A percentile compares a stretch with the other conserved stretches of the same genome.
phyloP scores from a whole-genome alignment of 2,329 filamentous ascomycete species.

The Alternaria triticimaculans region DNA sequence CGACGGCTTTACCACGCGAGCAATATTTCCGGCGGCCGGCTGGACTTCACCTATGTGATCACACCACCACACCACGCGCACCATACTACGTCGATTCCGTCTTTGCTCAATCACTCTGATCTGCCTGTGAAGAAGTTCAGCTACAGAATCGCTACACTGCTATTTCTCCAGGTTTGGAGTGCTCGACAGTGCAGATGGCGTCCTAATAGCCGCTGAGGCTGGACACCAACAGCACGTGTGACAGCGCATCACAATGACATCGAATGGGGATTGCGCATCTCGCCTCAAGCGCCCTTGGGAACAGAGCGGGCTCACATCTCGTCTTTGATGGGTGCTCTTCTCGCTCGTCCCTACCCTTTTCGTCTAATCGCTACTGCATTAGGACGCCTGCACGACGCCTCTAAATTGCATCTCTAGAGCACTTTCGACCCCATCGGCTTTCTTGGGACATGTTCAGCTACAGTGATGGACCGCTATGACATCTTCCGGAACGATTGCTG shows the following conservation, averaged over 20 bases:
- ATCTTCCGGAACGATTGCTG: background rate
- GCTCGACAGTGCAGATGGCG: constrained; percentile 3
- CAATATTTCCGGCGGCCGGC: background rate
- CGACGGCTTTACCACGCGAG: background rate
- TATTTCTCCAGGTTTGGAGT: background rate
- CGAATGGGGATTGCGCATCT: background rate
- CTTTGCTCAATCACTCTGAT: background rate
- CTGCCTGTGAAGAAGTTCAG: background rate
- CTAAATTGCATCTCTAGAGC: background rate
- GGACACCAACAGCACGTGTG: constrained; percentile 11
- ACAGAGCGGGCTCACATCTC: background rate
- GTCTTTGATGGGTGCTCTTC: background rate
- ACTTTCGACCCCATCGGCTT: background rate
- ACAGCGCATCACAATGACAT: constrained; percentile 7
- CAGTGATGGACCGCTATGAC: background rate
- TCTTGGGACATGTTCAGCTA: background rate
- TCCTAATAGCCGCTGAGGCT: constrained; percentile 22
- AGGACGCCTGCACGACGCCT: background rate
- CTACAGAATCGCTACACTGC: background rate
- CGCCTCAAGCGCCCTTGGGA: constrained; percentile 2
- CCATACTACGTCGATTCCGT: background rate
- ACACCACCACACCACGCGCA: background rate
- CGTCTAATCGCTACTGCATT: background rate
- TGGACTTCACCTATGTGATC: background rate
- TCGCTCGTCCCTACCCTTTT: background rate